A percentile compares a stretch with the other conserved stretches of the same genome.
Conservation (phyloP, 192 early-diverging fungal genomes). For the Mortierella antarctica region DNA sequence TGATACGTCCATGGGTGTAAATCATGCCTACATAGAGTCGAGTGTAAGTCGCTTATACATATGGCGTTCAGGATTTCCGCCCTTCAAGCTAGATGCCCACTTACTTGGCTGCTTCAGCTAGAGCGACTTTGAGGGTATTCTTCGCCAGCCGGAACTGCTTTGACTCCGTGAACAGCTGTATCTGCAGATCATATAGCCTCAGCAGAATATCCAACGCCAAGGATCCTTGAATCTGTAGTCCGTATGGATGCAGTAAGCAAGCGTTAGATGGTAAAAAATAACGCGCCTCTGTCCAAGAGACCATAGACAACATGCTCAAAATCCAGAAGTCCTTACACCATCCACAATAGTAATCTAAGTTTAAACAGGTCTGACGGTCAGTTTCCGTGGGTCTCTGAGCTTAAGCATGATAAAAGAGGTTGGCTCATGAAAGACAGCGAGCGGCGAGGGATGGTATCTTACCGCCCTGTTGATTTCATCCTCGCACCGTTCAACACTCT, state of each 20-base stretch:
- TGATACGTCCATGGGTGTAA: slow-evolving; percentile 43
- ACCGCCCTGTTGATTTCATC: slow-evolving; percentile 47
- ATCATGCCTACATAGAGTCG: slow-evolving; percentile 17
- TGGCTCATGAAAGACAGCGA: not conserved
- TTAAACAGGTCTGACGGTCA: too few relatives aligned
- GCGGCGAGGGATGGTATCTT: not conserved
- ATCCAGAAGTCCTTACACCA: not conserved
- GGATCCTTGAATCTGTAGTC: slow-evolving; percentile 32
- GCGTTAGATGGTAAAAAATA: not conserved
- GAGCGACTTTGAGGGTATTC: slow-evolving; percentile 31
- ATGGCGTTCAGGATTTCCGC: not conserved
- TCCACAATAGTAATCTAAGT: slow-evolving; percentile 24
- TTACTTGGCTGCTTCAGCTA: slow-evolving; percentile 29
- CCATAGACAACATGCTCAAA: not conserved
- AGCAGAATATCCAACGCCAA: slow-evolving; percentile 33
- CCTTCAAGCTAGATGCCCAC: not conserved
- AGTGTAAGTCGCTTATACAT: not conserved
- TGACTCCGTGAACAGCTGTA: slow-evolving; percentile 24
- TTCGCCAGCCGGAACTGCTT: slow-evolving; percentile 33
- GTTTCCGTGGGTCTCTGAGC: not conserved
- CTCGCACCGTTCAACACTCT: slow-evolving; percentile 40
- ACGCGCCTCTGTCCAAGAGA: not conserved
- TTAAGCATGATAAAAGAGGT: not conserved
- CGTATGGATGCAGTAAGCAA: not conserved
- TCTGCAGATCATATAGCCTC: slow-evolving; percentile 38